Percentiles rank a stretch among this genome's conserved stretches.
Conservation (phyloP, 2,329 filamentous ascomycete genomes). For the Helicocarpus griseus region DNA sequence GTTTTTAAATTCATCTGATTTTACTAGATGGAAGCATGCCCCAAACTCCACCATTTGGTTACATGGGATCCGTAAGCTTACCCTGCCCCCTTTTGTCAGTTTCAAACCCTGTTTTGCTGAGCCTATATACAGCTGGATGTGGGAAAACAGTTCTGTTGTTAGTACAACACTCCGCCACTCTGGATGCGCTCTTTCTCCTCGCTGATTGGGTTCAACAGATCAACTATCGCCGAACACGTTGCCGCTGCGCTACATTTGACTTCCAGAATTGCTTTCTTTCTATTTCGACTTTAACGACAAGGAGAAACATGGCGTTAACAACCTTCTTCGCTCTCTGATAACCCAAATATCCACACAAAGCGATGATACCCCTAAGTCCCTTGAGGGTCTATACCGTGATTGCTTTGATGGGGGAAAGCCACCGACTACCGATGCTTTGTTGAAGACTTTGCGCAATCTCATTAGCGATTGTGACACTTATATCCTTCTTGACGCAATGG, state of each 20-base stretch:
- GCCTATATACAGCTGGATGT: conserved; percentile 23
- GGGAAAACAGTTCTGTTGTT: conserved; percentile 33
- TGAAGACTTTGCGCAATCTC: conserved; percentile 16
- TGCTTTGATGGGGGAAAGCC: conserved; percentile 14
- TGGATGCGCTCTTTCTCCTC: too few relatives aligned
- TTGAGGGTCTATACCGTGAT: conserved; percentile 4
- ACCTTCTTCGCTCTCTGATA: conserved; percentile 30
- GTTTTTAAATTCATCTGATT: conserved; percentile 23
- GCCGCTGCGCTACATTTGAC: too few relatives aligned
- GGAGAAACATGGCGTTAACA: conserved; percentile 26
- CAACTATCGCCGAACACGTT: too few relatives aligned
- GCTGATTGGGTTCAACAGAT: too few relatives aligned
- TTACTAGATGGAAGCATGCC: conserved; percentile 22
- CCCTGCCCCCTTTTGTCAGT: too few relatives aligned
- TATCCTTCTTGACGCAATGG: conserved; percentile 13
- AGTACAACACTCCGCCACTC: too few relatives aligned
- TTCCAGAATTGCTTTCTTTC: conserved; percentile 22
- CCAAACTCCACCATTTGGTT: conserved; percentile 28
- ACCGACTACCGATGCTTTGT: conserved; percentile 18
- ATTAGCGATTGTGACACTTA: conserved; percentile 15
- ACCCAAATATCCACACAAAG: conserved; percentile 24
- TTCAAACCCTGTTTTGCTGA: too few relatives aligned
- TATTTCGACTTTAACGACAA: conserved; percentile 33
- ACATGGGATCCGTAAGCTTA: conserved; percentile 22
- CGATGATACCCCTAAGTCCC: not conserved